Evolutionary conservation across 208 protist species (phyloP), one percentile per base, ranked within the genome.

Genomic region (Ichthyophonus hoferi): DNA sequence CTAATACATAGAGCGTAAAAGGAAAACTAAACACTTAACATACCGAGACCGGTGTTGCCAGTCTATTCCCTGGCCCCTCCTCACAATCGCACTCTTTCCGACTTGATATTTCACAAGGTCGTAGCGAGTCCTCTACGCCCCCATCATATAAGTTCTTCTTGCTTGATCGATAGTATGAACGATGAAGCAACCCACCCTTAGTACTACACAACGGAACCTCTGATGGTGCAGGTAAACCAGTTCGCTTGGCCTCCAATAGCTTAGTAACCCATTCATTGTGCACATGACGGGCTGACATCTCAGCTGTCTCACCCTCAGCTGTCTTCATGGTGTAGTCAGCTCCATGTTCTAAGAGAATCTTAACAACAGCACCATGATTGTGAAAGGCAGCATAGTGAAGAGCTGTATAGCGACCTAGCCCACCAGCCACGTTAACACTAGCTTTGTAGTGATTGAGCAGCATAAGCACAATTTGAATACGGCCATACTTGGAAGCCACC

Each of bases 371-470:
- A 12, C 24, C 35, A 50, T 85, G 81, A 58, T 38, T 38, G 39
- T 85, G 81, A 34, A 85, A 85, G 24, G 81, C 81, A 17, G 81
- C 81, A 50, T 85, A 85, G 81, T 85, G 81, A 17, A 85, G 38
- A 24, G 81, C 81, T 7, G 81, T 85, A 34, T 85, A 85, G 14
- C n/a, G 17, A 33, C 81, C 81, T 12, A 85, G n/a, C 35, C 81
- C 81, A 40, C 81, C 81, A 14, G 40, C 81, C 81, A 58, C 7
- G 39, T 85, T 85, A 24, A 58, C 31, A 58, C 42, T 38, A 3
- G 81, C 81, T 58, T 38, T 38, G 39, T 41, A 85, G 12, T 85
- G 38, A 34, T 85, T 38, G 2, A 85, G n/a, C 39, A 85, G 38
- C 17, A n/a, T 38, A 12, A 33, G 24, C 81, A 85, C 39, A 85